Conservation (phyloP, 2,329 filamentous ascomycete genomes). For the Colletotrichum magnum region DNA sequence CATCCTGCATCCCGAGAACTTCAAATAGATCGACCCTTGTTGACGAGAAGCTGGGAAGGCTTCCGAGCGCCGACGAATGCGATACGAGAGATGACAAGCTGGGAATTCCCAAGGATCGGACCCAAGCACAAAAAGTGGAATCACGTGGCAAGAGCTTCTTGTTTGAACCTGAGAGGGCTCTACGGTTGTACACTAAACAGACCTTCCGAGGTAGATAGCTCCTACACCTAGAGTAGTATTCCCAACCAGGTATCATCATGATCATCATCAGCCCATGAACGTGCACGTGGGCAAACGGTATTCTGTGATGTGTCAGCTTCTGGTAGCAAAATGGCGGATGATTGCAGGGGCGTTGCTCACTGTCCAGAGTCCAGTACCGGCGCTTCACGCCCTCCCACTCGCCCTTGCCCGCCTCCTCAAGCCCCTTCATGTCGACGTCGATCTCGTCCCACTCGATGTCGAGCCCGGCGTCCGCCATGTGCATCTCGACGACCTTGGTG, state of each 20-base stretch:
- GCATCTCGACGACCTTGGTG: conserved; percentile 90
- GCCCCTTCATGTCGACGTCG: conserved; percentile 74
- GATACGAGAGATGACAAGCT: conserved; percentile 40
- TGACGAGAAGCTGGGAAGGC: too few relatives aligned
- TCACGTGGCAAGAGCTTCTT: conserved; percentile 41
- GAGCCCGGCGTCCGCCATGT: conserved; percentile 88
- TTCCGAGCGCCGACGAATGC: not conserved
- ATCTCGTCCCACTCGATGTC: conserved; percentile 90
- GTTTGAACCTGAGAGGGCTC: conserved; percentile 17
- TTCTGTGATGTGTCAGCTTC: conserved; percentile 55
- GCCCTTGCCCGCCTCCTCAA: conserved; percentile 76
- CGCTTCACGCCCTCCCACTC: conserved; percentile 92
- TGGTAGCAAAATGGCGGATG: not conserved
- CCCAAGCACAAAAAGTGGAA: conserved; percentile 17
- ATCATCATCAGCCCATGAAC: conserved; percentile 73
- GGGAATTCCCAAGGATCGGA: conserved; percentile 34
- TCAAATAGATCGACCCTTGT: conserved; percentile 51
- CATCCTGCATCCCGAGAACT: conserved; percentile 76
- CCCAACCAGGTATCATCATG: conserved; percentile 4
- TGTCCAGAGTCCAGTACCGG: conserved; percentile 90
- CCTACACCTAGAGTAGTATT: conserved; percentile 16
- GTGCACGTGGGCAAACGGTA: conserved; percentile 83
- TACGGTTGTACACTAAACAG: conserved; percentile 17
- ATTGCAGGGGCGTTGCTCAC: conserved; percentile 56
- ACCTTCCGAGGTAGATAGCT: conserved; percentile 26